Evolutionary conservation across 2,329 filamentous ascomycete genomes (phyloP), one percentile per base, ranked within the genome.

Genomic region (Pestalotiopsis sp.): DNA sequence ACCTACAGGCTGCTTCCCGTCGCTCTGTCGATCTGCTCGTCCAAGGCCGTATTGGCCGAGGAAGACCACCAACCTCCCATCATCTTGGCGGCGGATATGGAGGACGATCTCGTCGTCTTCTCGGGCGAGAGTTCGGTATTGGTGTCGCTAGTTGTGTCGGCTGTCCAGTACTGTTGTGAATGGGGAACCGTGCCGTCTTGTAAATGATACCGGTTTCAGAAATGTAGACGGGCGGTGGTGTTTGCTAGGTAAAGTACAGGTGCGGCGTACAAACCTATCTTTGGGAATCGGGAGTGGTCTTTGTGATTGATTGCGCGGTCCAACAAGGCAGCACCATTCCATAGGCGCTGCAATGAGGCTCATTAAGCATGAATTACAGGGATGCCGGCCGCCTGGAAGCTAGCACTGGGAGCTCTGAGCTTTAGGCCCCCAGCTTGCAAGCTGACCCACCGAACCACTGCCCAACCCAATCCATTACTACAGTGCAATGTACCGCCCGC

Each of bases 41-140:
- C 96, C 82, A 99, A 88, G 83, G 94, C 94, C 78, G 92, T 93
- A 81, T 93, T 94, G 82, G 91, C 89, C 80, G 94, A 95, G 74
- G 92, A 93, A 80, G 97, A 98, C 95, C 95, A 99, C 87, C 95
- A 94, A 79, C 94, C 91, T 95, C 98, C 98, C 87, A 87, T 92
- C 75, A 82, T 85, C 72, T 69, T 70, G 73, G 58, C 68, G 65
- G 67, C n/a, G 41, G 41, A 17, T 56, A 25, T 57, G 9, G 38
- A 11, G 38, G 61, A 52, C n/a, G 20, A 23, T n/a, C 7, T 20
- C 45, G 45, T 52, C 45, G 45, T 52, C 20, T 9, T 52, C 20
- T 20, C 41, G 41, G 20, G 45, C 45, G 41, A 6, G 45, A 63
- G 57, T 23, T 63, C 23, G 38, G 65, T 68, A 57, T 69, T 61